Percentiles rank a stretch among this genome's conserved stretches.
Conservation (phyloP, 2,329 filamentous ascomycete genomes). For the Talaromyces marneffei region DNA sequence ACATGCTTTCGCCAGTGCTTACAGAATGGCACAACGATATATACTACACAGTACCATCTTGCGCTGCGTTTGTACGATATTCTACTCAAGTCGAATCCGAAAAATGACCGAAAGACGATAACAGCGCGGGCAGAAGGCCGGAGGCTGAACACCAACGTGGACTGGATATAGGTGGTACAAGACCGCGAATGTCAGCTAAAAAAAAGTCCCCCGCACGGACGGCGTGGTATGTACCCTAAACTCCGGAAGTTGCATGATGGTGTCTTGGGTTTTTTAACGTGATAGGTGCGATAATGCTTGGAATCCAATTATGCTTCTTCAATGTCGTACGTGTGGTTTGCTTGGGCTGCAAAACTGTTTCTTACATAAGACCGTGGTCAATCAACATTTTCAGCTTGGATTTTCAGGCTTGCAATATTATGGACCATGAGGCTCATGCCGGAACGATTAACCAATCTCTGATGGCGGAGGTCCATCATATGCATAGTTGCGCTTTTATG, state of each 20-base stretch:
- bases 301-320: background rate
- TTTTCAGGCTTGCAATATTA: background rate
- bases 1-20: background rate
- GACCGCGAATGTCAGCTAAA: background rate
- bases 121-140: background rate
- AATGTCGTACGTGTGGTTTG: background rate
- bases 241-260: background rate
- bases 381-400: background rate
- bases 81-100: background rate
- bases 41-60: background rate
- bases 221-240: background rate
- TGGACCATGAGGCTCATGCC: constrained; percentile 2
- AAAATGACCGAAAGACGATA: background rate
- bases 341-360: background rate
- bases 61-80: background rate
- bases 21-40: background rate
- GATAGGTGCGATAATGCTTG: background rate
- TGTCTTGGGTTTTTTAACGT: background rate
- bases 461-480: background rate
- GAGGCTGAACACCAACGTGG: background rate
- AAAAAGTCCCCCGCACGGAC: background rate
- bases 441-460: background rate
- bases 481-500: background rate
- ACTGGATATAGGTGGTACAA: background rate
- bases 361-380: background rate